phyloP scores from a whole-genome alignment of 2,329 filamentous ascomycete genomes.

The Penicillium sp. region DNA sequence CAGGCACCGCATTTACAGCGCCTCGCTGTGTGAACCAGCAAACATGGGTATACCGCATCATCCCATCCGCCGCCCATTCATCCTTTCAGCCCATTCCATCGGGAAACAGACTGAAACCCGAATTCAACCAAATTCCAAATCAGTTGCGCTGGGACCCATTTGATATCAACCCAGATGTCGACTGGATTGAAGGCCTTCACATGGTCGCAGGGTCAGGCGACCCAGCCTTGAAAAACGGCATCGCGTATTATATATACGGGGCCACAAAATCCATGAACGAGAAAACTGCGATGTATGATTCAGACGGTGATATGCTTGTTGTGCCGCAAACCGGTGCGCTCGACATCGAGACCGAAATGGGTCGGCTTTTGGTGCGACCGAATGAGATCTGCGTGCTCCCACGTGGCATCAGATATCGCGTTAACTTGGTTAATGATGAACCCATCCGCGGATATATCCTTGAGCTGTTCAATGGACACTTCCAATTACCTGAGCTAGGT shows the following conservation, averaged over 20 bases:
- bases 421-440: slow-evolving; percentile 55
- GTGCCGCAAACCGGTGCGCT: slow-evolving; percentile 61
- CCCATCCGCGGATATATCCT: slow-evolving; percentile 58
- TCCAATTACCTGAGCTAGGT: slow-evolving; percentile 60
- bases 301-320: slow-evolving; percentile 63
- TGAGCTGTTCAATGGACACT: slow-evolving; percentile 61
- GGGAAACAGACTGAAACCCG: neutral
- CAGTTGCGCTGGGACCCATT: neutral
- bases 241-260: neutral
- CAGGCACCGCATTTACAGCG: neutral
- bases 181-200: neutral
- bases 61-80: neutral
- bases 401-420: slow-evolving; percentile 58
- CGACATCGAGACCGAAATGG: slow-evolving; percentile 63
- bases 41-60: neutral
- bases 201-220: neutral
- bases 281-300: slow-evolving; percentile 53
- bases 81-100: neutral
- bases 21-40: neutral
- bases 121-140: neutral
- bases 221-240: neutral
- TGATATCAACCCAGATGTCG: neutral
- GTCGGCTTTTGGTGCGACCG: slow-evolving; percentile 57
- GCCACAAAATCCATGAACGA: neutral
- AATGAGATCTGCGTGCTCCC: slow-evolving; percentile 63